A percentile compares a stretch with the other conserved stretches of the same genome.
phyloP scores from a whole-genome alignment of 1,139 yeast genomes.

The Debaryomycetaceae sp. region DNA sequence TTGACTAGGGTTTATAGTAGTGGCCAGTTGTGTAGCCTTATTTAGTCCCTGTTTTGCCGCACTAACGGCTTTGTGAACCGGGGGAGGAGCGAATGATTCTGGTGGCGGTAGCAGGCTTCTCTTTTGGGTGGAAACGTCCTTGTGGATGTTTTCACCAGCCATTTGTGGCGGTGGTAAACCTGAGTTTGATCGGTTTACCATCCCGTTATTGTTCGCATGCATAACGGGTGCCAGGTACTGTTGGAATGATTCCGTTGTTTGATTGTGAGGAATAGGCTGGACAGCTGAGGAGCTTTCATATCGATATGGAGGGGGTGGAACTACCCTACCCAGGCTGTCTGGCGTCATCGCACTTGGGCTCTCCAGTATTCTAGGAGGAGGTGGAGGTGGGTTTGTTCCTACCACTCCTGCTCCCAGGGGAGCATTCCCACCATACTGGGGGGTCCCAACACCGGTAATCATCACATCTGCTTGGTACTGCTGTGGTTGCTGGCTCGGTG shows the following conservation, averaged over 20 bases:
- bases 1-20: neutral
- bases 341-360: neutral
- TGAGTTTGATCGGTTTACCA: no score
- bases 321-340: neutral
- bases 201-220: no score
- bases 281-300: no score
- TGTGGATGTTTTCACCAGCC: no score
- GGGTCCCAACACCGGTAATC: slow-evolving; percentile 3
- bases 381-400: neutral
- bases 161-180: no score
- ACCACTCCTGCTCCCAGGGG: neutral
- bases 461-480: slow-evolving; percentile 6
- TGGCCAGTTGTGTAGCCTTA: neutral
- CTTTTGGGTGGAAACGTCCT: neutral
- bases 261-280: no score
- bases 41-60: neutral
- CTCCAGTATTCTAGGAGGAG: neutral
- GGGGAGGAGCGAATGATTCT: slow-evolving; percentile 42
- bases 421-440: slow-evolving; percentile 1
- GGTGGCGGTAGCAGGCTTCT: slow-evolving; percentile 36
- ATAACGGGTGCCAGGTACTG: no score
- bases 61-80: slow-evolving; percentile 25
- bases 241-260: no score
- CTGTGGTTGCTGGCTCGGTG: slow-evolving; percentile 3
- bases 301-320: slow-evolving; percentile 2